Evolutionary conservation across 2,329 filamentous ascomycete genomes (phyloP).

Genomic region (Penicillium corylophilum): DNA sequence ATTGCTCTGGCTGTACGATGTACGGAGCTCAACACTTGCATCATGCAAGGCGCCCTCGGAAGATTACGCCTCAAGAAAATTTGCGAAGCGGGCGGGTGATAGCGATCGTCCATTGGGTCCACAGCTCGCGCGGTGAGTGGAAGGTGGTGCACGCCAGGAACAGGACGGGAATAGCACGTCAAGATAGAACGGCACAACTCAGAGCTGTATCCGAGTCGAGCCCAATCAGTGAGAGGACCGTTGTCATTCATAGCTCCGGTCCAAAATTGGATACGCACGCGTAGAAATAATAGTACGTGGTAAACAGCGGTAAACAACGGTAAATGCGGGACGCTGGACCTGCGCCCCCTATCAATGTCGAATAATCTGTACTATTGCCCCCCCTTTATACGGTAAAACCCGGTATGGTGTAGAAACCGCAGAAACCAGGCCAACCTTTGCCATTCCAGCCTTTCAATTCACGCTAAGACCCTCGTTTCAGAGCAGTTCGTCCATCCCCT

Average conservation of each 20-base stretch:
- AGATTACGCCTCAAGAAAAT: not conserved
- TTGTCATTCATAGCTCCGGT: not conserved
- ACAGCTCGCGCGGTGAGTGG: conserved; percentile 14
- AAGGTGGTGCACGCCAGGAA: conserved; percentile 14
- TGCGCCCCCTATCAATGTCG: too few species aligned
- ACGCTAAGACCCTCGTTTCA: not conserved
- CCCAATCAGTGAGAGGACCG: conserved; percentile 2
- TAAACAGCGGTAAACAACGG: not conserved
- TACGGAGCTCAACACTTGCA: not conserved
- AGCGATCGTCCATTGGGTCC: conserved; percentile 22
- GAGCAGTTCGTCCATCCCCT: not conserved
- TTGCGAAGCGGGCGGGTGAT: conserved; percentile 16
- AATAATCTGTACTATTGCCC: too few species aligned
- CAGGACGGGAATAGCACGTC: conserved; percentile 5
- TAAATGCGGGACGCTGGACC: not conserved
- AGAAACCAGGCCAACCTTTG: not conserved
- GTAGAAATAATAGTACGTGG: not conserved
- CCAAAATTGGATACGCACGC: not conserved
- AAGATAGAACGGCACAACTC: conserved; percentile 3
- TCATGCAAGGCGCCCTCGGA: not conserved
- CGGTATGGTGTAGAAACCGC: not conserved
- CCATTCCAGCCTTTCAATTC: not conserved
- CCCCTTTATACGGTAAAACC: too few species aligned
- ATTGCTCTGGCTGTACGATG: not conserved
- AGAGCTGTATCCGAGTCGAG: not conserved